Percentiles rank a stretch among this genome's conserved stretches.
Conservation (phyloP, 1,284 basidiomycete species). For the Exobasidium rhododendri region DNA sequence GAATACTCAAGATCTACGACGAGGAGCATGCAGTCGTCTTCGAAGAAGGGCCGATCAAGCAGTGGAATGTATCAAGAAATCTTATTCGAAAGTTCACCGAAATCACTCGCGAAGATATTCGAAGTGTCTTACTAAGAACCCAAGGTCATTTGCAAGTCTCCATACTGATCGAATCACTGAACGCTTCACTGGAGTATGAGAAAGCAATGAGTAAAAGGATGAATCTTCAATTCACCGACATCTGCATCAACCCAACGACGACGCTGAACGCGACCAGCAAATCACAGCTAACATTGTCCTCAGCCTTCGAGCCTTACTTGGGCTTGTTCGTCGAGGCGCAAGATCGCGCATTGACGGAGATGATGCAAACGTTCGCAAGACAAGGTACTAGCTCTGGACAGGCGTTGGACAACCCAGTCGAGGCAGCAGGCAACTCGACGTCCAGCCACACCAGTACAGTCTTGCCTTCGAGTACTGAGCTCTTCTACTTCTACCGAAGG, state of each 20-base stretch:
- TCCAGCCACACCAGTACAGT: conserved; percentile 63
- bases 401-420: conserved; percentile 22
- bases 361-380: conserved; percentile 26
- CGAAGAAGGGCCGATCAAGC: conserved; percentile 41
- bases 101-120: conserved; percentile 49
- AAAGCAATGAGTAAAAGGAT: conserved; percentile 35
- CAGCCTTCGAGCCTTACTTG: conserved; percentile 87
- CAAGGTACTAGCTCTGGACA: conserved; percentile 7
- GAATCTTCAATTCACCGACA: conserved; percentile 12
- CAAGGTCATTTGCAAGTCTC: conserved; percentile 42
- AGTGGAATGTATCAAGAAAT: conserved; percentile 20
- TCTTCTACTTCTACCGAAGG: conserved; percentile 96
- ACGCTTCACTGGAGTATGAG: conserved; percentile 51
- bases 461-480: conserved; percentile 86
- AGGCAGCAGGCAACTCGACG: conserved; percentile 25
- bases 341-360: conserved; percentile 62
- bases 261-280: neutral
- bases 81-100: conserved; percentile 44
- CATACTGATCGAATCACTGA: conserved; percentile 44
- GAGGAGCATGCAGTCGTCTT: conserved; percentile 64
- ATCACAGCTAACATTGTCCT: conserved; percentile 60
- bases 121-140: conserved; percentile 45
- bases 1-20: conserved; percentile 84
- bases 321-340: conserved; percentile 92
- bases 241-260: neutral